Evolutionary conservation across 345 rosid species (phyloP).

Genomic region (Eucalyptus regnans): DNA sequence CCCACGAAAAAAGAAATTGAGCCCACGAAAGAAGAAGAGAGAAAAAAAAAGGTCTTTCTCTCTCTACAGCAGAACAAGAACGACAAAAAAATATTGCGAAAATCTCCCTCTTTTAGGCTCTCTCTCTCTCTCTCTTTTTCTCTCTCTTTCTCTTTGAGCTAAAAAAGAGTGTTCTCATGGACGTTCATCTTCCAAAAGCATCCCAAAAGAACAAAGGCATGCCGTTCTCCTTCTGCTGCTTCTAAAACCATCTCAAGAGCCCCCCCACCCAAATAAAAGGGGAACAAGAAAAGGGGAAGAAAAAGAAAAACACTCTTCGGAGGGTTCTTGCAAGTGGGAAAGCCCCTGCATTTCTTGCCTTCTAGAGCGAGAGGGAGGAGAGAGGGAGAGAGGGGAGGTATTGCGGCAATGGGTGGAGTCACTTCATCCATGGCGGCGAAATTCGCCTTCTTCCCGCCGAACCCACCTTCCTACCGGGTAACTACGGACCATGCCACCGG

Average conservation of each 20-base stretch:
- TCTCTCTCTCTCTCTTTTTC: background rate
- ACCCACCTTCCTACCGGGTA: constrained; percentile 82
- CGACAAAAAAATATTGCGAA: background rate
- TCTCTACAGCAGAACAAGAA: background rate
- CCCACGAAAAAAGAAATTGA: background rate
- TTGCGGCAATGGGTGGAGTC: constrained; percentile 72
- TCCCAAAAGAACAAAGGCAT: background rate
- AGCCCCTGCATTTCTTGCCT: background rate
- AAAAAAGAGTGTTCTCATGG: background rate
- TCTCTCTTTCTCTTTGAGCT: background rate
- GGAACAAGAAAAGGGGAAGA: background rate
- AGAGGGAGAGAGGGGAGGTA: background rate
- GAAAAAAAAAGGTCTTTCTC: background rate
- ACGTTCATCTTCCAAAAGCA: background rate
- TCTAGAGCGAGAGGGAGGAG: background rate
- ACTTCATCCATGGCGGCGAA: constrained; percentile 98
- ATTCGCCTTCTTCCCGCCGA: constrained; percentile 91
- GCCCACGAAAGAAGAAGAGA: background rate
- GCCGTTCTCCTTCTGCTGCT: background rate
- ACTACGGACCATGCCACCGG: constrained; percentile 44
- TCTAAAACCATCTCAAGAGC: background rate
- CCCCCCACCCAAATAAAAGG: background rate
- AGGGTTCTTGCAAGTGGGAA: background rate
- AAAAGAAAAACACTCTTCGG: background rate
- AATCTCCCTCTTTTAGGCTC: background rate